A percentile compares a stretch with the other conserved stretches of the same genome.
Evolutionary conservation across 2,329 filamentous ascomycete genomes (phyloP).

Genomic region (Aspergillus brasiliensis): DNA sequence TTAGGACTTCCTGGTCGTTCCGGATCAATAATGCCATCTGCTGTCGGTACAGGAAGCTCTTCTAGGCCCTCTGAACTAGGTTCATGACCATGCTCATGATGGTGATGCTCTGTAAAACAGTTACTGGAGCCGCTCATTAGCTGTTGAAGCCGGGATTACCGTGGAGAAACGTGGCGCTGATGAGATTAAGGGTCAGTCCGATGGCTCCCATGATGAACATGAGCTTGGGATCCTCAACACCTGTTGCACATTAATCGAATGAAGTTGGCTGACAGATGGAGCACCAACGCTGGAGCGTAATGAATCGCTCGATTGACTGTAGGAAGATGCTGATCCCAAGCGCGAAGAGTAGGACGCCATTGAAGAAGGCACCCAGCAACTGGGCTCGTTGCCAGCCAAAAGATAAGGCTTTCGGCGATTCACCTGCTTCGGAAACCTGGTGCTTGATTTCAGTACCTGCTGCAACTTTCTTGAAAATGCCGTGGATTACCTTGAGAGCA

Average conservation of each 20-base stretch:
- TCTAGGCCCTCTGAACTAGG: conserved; percentile 4
- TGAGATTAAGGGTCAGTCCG: conserved; percentile 67
- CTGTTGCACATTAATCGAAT: conserved; percentile 41
- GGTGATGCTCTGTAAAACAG: conserved; percentile 13
- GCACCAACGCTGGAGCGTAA: conserved; percentile 32
- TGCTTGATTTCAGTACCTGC: conserved; percentile 1
- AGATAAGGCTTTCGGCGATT: conserved; percentile 61
- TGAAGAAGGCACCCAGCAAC: conserved; percentile 78
- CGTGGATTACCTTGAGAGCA: conserved; percentile 58
- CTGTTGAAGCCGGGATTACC: conserved; percentile 41
- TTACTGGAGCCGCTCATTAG: background rate
- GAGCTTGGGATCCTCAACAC: conserved; percentile 64
- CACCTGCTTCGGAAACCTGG: conserved; percentile 59
- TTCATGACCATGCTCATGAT: conserved; percentile 24
- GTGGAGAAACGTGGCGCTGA: conserved; percentile 67
- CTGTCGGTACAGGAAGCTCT: background rate
- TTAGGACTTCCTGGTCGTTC: background rate
- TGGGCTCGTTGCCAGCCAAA: conserved; percentile 78
- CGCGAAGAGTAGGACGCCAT: conserved; percentile 72
- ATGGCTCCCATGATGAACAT: conserved; percentile 70
- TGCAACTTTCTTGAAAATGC: background rate
- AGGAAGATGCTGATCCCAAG: conserved; percentile 72
- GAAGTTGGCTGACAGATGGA: background rate
- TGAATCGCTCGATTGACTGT: conserved; percentile 67
- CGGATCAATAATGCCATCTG: background rate